Evolutionary conservation across 2,329 filamentous ascomycete species (phyloP).

Genomic region (Hirsutella rhossiliensis): DNA sequence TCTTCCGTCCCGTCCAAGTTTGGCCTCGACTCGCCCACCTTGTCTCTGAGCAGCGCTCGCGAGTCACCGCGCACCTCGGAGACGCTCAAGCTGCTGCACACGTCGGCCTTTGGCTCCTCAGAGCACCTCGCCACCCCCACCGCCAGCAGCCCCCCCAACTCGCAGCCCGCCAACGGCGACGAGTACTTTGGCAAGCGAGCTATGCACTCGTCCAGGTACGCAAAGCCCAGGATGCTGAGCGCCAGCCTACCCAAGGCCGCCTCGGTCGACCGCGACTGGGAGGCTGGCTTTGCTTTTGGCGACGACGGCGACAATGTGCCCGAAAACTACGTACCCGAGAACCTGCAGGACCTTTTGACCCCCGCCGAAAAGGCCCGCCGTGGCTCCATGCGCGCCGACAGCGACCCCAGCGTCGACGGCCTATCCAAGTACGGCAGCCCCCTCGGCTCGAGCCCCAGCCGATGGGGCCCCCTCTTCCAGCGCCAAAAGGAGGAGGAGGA

Average conservation of each 20-base stretch:
- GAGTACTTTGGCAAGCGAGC: conserved; percentile 59
- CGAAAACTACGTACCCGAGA: conserved; percentile 58
- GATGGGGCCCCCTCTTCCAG: conserved; percentile 50
- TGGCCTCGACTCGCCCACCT: conserved; percentile 73
- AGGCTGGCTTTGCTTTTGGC: conserved; percentile 57
- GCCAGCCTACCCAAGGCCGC: conserved; percentile 54
- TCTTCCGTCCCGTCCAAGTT: conserved; percentile 90
- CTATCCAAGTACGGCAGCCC: conserved; percentile 50
- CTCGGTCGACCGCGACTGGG: conserved; percentile 54
- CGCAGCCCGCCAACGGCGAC: conserved; percentile 39
- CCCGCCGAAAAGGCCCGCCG: conserved; percentile 55
- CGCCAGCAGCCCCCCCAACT: conserved; percentile 33
- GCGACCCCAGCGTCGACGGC: conserved; percentile 33
- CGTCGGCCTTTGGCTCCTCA: conserved; percentile 54
- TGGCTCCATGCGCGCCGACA: conserved; percentile 46
- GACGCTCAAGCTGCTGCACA: conserved; percentile 51
- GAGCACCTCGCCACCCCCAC: conserved; percentile 47
- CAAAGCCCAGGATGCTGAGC: conserved; percentile 57
- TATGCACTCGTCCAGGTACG: conserved; percentile 56
- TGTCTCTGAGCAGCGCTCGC: conserved; percentile 53
- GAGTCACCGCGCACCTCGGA: conserved; percentile 46
- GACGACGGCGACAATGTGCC: conserved; percentile 56
- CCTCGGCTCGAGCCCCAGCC: conserved; percentile 44
- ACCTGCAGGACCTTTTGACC: conserved; percentile 53
- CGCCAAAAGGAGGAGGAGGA: conserved; percentile 48